These are phyloP conservation scores for Cyclostephanos invisitatus DNA, from an alignment of 108 stramenopile species.

Conservation along the genomic window DNA sequence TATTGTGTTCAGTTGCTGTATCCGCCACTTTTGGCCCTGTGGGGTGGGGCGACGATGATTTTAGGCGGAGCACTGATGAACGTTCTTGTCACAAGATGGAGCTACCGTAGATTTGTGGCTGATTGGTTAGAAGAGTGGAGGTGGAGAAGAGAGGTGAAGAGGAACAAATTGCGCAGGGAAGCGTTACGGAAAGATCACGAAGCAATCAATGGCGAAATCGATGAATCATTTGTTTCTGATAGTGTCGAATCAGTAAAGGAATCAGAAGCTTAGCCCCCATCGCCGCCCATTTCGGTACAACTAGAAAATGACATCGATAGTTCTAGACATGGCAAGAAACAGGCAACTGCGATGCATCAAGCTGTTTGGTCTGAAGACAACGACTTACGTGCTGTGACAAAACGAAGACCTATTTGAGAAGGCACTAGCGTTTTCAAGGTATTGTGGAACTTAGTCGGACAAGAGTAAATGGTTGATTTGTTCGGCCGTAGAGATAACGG, in stretches of 20 bases:
- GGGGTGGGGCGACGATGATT: conserved; percentile 44
- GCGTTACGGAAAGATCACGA: background rate
- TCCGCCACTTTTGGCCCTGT: conserved; percentile 42
- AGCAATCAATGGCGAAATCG: background rate
- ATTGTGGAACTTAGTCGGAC: no score
- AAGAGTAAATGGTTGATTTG: no score
- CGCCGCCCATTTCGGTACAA: no score
- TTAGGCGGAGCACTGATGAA: conserved; percentile 30
- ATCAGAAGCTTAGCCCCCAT: no score
- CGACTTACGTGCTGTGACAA: no score
- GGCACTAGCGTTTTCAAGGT: no score
- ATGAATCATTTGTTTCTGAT: background rate
- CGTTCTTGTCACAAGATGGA: conserved; percentile 22
- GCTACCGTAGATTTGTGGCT: conserved; percentile 32
- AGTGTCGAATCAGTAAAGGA: background rate
- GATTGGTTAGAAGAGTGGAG: conserved; percentile 48
- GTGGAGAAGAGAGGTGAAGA: conserved; percentile 40
- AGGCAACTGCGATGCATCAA: no score
- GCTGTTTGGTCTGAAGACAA: no score
- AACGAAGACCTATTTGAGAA: no score
- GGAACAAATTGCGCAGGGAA: conserved; percentile 20
- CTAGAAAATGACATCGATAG: no score
- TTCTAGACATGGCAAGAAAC: no score
- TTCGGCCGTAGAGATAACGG: no score
- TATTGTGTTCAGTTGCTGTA: conserved; percentile 48